Evolutionary conservation across 345 rosid species (phyloP).

Genomic region (Raphanus sativus): DNA sequence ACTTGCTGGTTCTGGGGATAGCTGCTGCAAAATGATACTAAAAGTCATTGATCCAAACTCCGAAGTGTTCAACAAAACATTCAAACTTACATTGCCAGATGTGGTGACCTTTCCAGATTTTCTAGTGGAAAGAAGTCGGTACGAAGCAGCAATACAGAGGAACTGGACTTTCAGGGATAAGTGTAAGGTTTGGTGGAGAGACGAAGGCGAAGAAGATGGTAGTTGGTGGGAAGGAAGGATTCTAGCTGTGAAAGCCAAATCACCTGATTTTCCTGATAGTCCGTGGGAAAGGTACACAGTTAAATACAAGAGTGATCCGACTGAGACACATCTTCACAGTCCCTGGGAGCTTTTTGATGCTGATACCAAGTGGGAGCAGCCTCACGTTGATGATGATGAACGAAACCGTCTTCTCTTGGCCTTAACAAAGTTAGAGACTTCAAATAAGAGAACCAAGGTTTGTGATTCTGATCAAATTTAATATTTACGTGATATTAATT

Average conservation of each 20-base stretch:
- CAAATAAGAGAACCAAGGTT: constrained; percentile 63
- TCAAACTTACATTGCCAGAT: constrained; percentile 81
- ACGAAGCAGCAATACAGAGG: constrained; percentile 70
- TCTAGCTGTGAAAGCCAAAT: constrained; percentile 65
- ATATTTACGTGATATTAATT: constrained; percentile 6
- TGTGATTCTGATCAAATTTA: constrained; percentile 9
- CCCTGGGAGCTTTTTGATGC: constrained; percentile 99
- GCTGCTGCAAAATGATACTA: constrained; percentile 95
- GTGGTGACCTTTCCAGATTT: constrained; percentile 88
- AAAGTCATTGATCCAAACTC: constrained; percentile 73
- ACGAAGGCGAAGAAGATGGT: constrained; percentile 80
- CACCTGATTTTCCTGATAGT: constrained; percentile 75
- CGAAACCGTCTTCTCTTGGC: constrained; percentile 57
- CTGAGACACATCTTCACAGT: constrained; percentile 78
- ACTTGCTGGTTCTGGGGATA: constrained; percentile 92
- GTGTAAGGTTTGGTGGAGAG: constrained; percentile 97
- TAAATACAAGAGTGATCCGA: constrained; percentile 76
- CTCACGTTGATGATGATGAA: constrained; percentile 57
- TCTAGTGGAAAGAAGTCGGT: constrained; percentile 92
- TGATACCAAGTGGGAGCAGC: constrained; percentile 69
- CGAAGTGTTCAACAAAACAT: constrained; percentile 48
- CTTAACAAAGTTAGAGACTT: constrained; percentile 59
- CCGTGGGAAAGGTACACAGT: constrained; percentile 94
- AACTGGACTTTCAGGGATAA: constrained; percentile 91
- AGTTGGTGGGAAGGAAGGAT: constrained; percentile 97